phyloP scores from a whole-genome alignment of 108 stramenopile species.

The Conticribra weissflogii region DNA sequence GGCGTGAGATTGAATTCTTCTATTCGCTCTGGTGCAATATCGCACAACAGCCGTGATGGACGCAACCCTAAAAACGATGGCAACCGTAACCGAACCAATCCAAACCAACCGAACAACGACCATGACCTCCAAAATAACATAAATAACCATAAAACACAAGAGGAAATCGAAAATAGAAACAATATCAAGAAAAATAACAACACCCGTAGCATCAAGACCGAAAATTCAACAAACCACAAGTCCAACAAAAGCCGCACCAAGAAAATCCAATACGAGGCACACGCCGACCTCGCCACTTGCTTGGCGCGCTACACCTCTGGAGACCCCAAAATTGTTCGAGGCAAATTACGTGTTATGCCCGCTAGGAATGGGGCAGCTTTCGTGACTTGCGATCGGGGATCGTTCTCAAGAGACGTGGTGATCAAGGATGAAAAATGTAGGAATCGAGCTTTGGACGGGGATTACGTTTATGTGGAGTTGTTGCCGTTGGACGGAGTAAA shows the following conservation, averaged over 20 bases:
- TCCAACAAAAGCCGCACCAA: constrained; percentile 24
- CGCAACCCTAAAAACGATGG: too few relatives aligned
- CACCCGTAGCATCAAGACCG: background rate
- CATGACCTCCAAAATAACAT: too few relatives aligned
- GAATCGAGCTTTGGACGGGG: constrained; percentile 89
- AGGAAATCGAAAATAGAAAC: background rate
- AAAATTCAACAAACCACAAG: background rate
- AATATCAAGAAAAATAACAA: background rate
- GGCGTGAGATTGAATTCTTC: too few relatives aligned
- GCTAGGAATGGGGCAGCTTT: constrained; percentile 58
- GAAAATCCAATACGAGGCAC: constrained; percentile 48
- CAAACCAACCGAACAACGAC: too few relatives aligned
- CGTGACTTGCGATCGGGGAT: constrained; percentile 82
- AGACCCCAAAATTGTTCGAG: constrained; percentile 65
- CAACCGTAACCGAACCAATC: too few relatives aligned
- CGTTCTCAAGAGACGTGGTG: constrained; percentile 67
- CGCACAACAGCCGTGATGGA: too few relatives aligned
- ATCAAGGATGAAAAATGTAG: constrained; percentile 58
- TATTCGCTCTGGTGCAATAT: too few relatives aligned
- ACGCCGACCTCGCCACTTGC: constrained; percentile 47
- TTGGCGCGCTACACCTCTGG: constrained; percentile 53
- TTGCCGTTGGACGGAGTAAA: constrained; percentile 42
- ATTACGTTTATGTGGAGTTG: constrained; percentile 85
- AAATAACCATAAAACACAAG: too few relatives aligned
- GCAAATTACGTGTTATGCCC: constrained; percentile 67